phyloP scores from a whole-genome alignment of 345 rosid genomes.

The Turritis glabra region DNA sequence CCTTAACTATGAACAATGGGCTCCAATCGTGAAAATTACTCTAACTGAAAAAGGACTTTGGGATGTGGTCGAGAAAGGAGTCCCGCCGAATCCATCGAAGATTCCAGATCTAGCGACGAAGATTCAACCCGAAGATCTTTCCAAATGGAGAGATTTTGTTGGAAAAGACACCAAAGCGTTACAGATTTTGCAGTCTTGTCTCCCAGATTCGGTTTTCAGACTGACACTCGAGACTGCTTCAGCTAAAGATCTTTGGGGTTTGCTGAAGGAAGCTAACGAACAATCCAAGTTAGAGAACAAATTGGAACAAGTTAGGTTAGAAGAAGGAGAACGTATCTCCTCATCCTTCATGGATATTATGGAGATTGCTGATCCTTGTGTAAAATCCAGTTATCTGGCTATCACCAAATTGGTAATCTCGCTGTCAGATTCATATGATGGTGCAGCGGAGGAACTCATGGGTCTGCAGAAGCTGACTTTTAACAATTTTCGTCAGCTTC shows the following conservation, averaged over 20 bases:
- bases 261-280: neutral
- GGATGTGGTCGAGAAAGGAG: slow-evolving; percentile 14
- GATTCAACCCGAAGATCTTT: neutral
- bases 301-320: too few species aligned
- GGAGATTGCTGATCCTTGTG: too few species aligned
- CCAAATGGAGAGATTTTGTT: neutral
- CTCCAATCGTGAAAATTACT: neutral
- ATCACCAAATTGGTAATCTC: too few species aligned
- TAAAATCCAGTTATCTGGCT: too few species aligned
- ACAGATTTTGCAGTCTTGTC: slow-evolving; percentile 14
- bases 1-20: neutral
- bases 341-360: too few species aligned
- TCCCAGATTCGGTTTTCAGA: neutral
- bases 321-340: too few species aligned
- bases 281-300: neutral
- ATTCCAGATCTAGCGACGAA: slow-evolving; percentile 3
- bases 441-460: too few species aligned
- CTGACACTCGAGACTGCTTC: neutral
- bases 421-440: neutral
- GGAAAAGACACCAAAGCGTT: slow-evolving; percentile 25
- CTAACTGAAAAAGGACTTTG: slow-evolving; percentile 10
- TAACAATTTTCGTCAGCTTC: too few species aligned
- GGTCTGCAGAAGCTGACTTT: too few species aligned
- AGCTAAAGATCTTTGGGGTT: neutral
- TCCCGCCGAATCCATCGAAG: slow-evolving; percentile 12